Percentiles rank a stretch among this genome's conserved stretches.
Conservation (phyloP, 805 yeast genomes). For the Kuraishia molischiana region DNA sequence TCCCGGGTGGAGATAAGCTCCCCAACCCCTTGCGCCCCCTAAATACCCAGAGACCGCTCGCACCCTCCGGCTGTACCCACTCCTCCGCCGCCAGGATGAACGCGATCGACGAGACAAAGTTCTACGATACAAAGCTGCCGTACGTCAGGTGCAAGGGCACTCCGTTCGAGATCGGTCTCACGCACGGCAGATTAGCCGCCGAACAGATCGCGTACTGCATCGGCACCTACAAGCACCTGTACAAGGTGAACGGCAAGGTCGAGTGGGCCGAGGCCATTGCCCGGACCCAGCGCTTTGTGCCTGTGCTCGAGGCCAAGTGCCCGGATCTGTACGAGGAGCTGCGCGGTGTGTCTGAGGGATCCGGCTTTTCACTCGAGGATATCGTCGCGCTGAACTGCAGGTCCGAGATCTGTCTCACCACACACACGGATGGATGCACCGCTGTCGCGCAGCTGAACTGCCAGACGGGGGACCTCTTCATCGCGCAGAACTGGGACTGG, state of each 20-base stretch:
- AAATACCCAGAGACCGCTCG: too few species aligned
- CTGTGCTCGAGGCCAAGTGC: slow-evolving; percentile 15
- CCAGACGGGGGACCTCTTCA: slow-evolving; percentile 12
- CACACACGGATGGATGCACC: slow-evolving; percentile 28
- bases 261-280: slow-evolving; percentile 20
- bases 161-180: slow-evolving; percentile 21
- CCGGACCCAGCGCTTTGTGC: slow-evolving; percentile 17
- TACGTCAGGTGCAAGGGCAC: slow-evolving; percentile 13
- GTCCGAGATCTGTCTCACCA: slow-evolving; percentile 26
- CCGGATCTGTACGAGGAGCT: slow-evolving; percentile 24
- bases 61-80: too few species aligned
- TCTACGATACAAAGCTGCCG: slow-evolving; percentile 17
- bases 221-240: slow-evolving; percentile 18
- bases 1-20: too few species aligned
- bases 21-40: too few species aligned
- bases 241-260: slow-evolving; percentile 12
- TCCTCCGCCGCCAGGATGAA: too few species aligned
- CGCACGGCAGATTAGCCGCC: slow-evolving; percentile 24
- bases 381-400: slow-evolving; percentile 27
- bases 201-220: slow-evolving; percentile 18
- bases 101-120: slow-evolving; percentile 9
- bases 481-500: slow-evolving; percentile 36
- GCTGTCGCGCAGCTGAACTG: slow-evolving; percentile 16
- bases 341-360: slow-evolving; percentile 27
- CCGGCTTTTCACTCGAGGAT: slow-evolving; percentile 20